These are phyloP conservation scores for Castanea mollissima DNA, from an alignment of 306 rosid species.

Conservation along the genomic window DNA sequence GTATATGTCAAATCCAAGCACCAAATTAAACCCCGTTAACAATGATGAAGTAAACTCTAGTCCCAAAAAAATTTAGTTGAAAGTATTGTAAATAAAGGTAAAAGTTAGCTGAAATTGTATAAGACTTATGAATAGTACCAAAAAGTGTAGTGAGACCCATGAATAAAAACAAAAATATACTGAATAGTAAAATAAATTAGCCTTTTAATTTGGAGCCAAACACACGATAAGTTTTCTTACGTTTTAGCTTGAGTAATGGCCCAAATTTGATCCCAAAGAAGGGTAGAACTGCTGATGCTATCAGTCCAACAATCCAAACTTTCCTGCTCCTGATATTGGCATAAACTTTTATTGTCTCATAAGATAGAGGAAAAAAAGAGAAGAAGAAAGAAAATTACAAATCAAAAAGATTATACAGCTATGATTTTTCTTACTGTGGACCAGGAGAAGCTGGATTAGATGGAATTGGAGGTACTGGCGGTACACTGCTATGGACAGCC, in stretches of 20 bases:
- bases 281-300: slow-evolving; percentile 39
- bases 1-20: not conserved
- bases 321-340: slow-evolving; percentile 39
- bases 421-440: slow-evolving; percentile 23
- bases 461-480: slow-evolving; percentile 33
- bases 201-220: too few species aligned
- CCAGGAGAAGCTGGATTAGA: slow-evolving; percentile 19
- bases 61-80: too few species aligned
- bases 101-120: too few species aligned
- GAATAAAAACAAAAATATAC: too few species aligned
- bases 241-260: slow-evolving; percentile 42
- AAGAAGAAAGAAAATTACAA: too few species aligned
- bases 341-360: not conserved
- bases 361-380: too few species aligned
- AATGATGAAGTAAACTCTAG: too few species aligned
- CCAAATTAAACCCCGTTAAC: not conserved
- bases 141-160: too few species aligned
- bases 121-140: too few species aligned
- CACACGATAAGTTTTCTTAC: slow-evolving; percentile 22
- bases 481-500: slow-evolving; percentile 20
- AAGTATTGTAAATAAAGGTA: too few species aligned
- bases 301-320: slow-evolving; percentile 49
- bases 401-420: too few species aligned
- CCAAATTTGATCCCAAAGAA: slow-evolving; percentile 55
- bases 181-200: too few species aligned